These are phyloP conservation scores for Stachybotrys elegans DNA, from an alignment of 2,329 filamentous ascomycete genomes.

Conservation along the genomic window DNA sequence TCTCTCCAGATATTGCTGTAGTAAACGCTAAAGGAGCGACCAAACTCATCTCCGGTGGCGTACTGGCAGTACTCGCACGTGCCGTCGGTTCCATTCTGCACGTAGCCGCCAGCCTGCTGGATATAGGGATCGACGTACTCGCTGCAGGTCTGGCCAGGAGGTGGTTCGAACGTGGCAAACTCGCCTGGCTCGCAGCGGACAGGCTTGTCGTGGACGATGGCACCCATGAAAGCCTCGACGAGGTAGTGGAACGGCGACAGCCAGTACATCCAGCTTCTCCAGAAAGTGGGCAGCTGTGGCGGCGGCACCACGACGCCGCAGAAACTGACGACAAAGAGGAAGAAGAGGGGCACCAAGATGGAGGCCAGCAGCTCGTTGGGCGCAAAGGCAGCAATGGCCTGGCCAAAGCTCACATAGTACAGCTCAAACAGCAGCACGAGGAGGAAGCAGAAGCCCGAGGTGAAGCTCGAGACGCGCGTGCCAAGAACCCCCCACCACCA, in stretches of 20 bases:
- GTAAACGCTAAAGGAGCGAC: constrained; percentile 53
- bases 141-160: constrained; percentile 54
- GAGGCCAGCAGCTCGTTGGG: constrained; percentile 64
- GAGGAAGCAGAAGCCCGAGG: constrained; percentile 57
- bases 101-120: constrained; percentile 52
- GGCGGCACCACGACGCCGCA: constrained; percentile 66
- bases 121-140: constrained; percentile 53
- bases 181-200: constrained; percentile 52
- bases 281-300: constrained; percentile 53
- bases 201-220: constrained; percentile 47
- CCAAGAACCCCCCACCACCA: constrained; percentile 55
- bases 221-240: constrained; percentile 55
- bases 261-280: constrained; percentile 61
- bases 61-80: constrained; percentile 63
- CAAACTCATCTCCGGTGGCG: constrained; percentile 55
- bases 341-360: constrained; percentile 63
- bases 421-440: constrained; percentile 62
- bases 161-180: constrained; percentile 55
- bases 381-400: constrained; percentile 61
- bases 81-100: constrained; percentile 48
- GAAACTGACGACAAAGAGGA: constrained; percentile 65
- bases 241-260: constrained; percentile 65
- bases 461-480: constrained; percentile 45
- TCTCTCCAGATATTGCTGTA: constrained; percentile 60
- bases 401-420: constrained; percentile 60